Evolutionary conservation across 495 filamentous ascomycete genomes (phyloP).

Genomic region (Penicillium simplicissimum): DNA sequence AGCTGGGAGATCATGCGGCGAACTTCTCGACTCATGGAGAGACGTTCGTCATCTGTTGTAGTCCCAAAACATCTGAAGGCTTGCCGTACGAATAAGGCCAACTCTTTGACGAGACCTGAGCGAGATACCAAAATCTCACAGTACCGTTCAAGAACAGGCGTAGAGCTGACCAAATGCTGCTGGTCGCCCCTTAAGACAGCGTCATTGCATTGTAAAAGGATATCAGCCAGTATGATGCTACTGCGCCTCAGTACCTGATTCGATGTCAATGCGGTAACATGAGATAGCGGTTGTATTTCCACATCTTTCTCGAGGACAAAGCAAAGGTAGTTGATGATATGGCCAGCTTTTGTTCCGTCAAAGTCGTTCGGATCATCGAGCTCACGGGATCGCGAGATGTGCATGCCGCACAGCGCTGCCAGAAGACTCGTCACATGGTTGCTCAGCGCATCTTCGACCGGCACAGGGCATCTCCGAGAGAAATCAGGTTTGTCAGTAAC

Average conservation of each 20-base stretch:
- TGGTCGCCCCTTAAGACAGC: slow-evolving; percentile 12
- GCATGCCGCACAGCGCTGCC: slow-evolving; percentile 46
- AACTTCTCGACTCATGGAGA: slow-evolving; percentile 27
- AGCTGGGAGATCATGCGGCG: slow-evolving; percentile 36
- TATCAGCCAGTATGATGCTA: slow-evolving; percentile 38
- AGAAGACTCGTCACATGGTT: slow-evolving; percentile 47
- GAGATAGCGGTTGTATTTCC: slow-evolving; percentile 8
- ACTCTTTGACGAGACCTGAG: slow-evolving; percentile 39
- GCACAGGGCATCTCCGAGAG: slow-evolving; percentile 36
- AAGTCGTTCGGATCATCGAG: slow-evolving; percentile 11
- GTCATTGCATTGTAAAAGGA: slow-evolving; percentile 37
- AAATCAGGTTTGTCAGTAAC: background rate
- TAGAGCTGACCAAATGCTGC: slow-evolving; percentile 6
- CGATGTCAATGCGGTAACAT: slow-evolving; percentile 15
- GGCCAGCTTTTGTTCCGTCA: slow-evolving; percentile 28
- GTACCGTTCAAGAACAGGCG: slow-evolving; percentile 17
- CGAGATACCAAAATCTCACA: slow-evolving; percentile 28
- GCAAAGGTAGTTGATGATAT: slow-evolving; percentile 30
- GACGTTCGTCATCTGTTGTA: slow-evolving; percentile 25
- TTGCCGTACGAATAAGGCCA: slow-evolving; percentile 39
- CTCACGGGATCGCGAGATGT: slow-evolving; percentile 39
- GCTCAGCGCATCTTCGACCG: slow-evolving; percentile 44
- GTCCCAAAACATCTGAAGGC: slow-evolving; percentile 40
- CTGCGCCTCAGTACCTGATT: slow-evolving; percentile 40
- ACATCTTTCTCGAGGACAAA: slow-evolving; percentile 32